phyloP scores from a whole-genome alignment of 768 basidiomycete genomes.

The Mycena albidolilacea region DNA sequence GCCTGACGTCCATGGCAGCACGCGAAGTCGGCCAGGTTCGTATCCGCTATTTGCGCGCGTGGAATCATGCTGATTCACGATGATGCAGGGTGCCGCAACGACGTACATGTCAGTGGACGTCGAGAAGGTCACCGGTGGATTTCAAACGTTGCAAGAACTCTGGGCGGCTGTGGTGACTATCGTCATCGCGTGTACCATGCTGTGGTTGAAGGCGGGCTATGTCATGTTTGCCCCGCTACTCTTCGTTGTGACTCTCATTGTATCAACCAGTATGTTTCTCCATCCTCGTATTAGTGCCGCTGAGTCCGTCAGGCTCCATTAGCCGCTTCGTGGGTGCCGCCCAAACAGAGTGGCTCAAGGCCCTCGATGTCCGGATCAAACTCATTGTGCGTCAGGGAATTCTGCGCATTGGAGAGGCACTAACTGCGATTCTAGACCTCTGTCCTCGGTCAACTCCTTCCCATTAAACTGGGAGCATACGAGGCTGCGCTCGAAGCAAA shows the following conservation, averaged over 20 bases:
- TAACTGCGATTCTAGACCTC: slow-evolving; percentile 10
- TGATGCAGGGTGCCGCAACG: slow-evolving; percentile 21
- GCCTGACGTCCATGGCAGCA: too few relatives aligned
- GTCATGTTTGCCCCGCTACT: slow-evolving; percentile 28
- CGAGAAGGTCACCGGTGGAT: background rate
- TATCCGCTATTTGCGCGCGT: background rate
- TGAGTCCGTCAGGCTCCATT: slow-evolving; percentile 5
- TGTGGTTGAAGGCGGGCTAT: slow-evolving; percentile 25
- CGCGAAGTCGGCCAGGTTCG: slow-evolving; percentile 25
- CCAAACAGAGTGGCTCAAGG: slow-evolving; percentile 26
- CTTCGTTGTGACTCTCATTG: slow-evolving; percentile 10
- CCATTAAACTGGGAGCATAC: slow-evolving; percentile 33
- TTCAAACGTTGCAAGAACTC: slow-evolving; percentile 22
- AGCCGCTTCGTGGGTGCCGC: background rate
- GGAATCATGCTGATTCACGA: background rate
- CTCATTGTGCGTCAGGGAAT: slow-evolving; percentile 11
- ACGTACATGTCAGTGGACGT: slow-evolving; percentile 35
- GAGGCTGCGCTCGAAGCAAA: slow-evolving; percentile 4
- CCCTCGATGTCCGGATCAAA: slow-evolving; percentile 28
- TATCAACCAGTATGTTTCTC: slow-evolving; percentile 3
- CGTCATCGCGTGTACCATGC: slow-evolving; percentile 22
- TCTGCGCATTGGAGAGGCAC: background rate
- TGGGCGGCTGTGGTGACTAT: slow-evolving; percentile 28
- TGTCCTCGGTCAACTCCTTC: slow-evolving; percentile 31
- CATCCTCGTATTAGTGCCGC: background rate